A percentile compares a stretch with the other conserved stretches of the same genome.
These are phyloP conservation scores for Calonectria leucothoes DNA, from an alignment of 2,329 filamentous ascomycete genomes.

Conservation along the genomic window DNA sequence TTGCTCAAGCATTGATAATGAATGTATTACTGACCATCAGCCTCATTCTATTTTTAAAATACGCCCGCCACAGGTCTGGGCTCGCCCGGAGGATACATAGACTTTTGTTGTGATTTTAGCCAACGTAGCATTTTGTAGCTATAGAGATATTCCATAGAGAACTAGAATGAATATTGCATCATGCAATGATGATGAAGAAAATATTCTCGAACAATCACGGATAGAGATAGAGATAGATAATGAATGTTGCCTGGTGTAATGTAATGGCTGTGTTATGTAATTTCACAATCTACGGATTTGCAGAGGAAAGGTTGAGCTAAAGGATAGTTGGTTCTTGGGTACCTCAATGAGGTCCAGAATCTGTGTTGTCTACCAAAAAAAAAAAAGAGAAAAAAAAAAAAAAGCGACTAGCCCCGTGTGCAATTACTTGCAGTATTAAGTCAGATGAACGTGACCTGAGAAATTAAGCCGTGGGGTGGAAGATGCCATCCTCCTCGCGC, in stretches of 20 bases:
- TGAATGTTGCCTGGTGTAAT: not conserved
- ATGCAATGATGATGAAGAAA: not conserved
- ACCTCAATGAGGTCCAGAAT: not conserved
- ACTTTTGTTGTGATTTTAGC: not conserved
- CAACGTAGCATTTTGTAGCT: not conserved
- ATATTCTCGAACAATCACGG: not conserved
- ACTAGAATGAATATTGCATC: not conserved
- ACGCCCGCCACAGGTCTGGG: not conserved
- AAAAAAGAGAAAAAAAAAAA: not conserved
- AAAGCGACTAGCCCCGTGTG: too few species aligned
- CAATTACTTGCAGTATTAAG: not conserved
- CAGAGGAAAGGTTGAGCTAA: not conserved
- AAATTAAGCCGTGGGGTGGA: not conserved
- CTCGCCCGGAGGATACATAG: not conserved
- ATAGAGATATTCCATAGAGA: not conserved
- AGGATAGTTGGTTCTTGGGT: not conserved
- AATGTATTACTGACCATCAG: not conserved
- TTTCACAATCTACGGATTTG: not conserved
- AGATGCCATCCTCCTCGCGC: not conserved
- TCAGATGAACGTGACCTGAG: not conserved
- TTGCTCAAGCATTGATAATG: not conserved
- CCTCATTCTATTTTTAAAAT: not conserved
- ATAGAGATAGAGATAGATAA: not conserved
- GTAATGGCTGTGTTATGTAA: not conserved
- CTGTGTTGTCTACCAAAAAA: not conserved